Conservation (phyloP, 768 basidiomycete species). For the Galerina marginata region DNA sequence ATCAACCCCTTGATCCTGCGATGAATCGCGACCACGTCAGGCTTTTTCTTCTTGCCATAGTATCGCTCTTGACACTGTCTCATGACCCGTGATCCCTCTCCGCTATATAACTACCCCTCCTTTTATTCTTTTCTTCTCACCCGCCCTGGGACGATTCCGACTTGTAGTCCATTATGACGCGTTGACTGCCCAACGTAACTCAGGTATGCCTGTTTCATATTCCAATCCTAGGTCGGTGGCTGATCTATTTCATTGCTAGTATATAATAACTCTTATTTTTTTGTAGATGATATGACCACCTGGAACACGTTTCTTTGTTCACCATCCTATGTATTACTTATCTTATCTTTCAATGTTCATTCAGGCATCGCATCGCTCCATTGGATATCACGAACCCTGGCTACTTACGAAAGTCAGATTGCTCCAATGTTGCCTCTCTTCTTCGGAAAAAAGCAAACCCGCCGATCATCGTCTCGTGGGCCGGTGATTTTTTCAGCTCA, state of each 20-base stretch:
- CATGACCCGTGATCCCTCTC: neutral
- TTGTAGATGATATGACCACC: neutral
- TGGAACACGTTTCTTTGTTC: neutral
- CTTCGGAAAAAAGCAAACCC: too few relatives aligned
- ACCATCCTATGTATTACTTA: slow-evolving; percentile 11
- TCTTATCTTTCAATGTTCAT: neutral
- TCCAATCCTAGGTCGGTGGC: too few relatives aligned
- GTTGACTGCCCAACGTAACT: too few relatives aligned
- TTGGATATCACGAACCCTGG: neutral
- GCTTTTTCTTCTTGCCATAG: neutral
- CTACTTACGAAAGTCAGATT: neutral
- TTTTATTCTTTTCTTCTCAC: neutral
- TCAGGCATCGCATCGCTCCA: neutral
- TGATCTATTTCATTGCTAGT: neutral
- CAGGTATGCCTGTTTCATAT: too few relatives aligned
- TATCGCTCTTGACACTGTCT: neutral
- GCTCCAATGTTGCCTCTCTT: too few relatives aligned
- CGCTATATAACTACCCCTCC: neutral
- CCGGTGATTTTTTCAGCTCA: too few relatives aligned
- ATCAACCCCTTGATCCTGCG: neutral
- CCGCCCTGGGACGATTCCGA: too few relatives aligned
- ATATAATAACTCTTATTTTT: neutral
- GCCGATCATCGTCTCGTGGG: too few relatives aligned
- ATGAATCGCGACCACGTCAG: neutral
- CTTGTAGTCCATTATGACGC: too few relatives aligned